phyloP scores from a whole-genome alignment of 352 stramenopile species.

The Phytophthora idaei region DNA sequence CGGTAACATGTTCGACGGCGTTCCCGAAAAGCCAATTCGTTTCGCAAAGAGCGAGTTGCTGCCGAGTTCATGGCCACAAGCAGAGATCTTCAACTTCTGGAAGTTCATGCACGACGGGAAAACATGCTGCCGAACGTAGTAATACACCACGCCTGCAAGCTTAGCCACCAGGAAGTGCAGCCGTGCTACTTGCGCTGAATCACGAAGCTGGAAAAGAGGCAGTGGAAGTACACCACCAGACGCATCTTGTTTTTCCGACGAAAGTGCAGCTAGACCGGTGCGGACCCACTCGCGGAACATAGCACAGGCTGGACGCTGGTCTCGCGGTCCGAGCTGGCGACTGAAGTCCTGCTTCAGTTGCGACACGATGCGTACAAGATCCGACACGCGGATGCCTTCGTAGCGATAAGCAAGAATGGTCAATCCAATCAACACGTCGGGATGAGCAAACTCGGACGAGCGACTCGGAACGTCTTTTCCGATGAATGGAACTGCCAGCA shows the following conservation, averaged over 20 bases:
- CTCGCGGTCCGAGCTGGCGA: slow-evolving; percentile 79
- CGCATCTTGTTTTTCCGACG: slow-evolving; percentile 32
- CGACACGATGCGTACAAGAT: slow-evolving; percentile 87
- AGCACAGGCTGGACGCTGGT: slow-evolving; percentile 76
- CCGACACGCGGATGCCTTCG: slow-evolving; percentile 85
- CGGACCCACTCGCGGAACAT: slow-evolving; percentile 84
- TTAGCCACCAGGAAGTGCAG: slow-evolving; percentile 95
- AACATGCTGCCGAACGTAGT: slow-evolving; percentile 98
- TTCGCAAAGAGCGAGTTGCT: slow-evolving; percentile 98
- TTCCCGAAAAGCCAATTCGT: slow-evolving; percentile 99
- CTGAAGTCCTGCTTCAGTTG: slow-evolving; percentile 90
- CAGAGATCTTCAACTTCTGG: slow-evolving; percentile 98
- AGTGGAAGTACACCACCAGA: slow-evolving; percentile 89
- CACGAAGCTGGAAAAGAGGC: slow-evolving; percentile 96
- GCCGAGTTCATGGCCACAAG: slow-evolving; percentile 99
- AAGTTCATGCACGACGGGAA: slow-evolving; percentile 99
- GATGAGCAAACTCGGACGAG: slow-evolving; percentile 99
- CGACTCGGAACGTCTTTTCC: slow-evolving; percentile 99
- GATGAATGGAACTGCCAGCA: slow-evolving; percentile 99
- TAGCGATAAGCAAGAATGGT: slow-evolving; percentile 93
- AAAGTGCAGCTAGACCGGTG: slow-evolving; percentile 45
- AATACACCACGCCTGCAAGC: slow-evolving; percentile 95
- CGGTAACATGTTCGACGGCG: slow-evolving; percentile 98
- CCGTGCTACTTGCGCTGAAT: slow-evolving; percentile 95
- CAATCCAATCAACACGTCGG: slow-evolving; percentile 95